phyloP scores from a whole-genome alignment of 2,329 filamentous ascomycete genomes.

The Fusarium tricinctum region DNA sequence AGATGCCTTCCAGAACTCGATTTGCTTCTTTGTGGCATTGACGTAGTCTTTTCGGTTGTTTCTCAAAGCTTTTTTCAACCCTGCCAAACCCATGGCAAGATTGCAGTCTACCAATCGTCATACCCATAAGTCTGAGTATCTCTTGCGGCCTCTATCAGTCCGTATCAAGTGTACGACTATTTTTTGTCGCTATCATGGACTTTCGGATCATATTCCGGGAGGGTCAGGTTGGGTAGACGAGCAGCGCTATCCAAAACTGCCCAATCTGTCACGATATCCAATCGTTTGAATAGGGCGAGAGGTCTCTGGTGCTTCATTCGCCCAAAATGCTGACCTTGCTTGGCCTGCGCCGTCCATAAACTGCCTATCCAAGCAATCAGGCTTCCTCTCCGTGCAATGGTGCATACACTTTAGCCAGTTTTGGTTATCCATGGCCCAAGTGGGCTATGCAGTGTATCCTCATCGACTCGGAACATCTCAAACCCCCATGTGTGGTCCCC shows the following conservation, averaged over 20 bases:
- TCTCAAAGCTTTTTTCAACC: not conserved
- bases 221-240: conserved; percentile 46
- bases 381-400: conserved; percentile 20
- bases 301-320: conserved; percentile 31
- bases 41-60: not conserved
- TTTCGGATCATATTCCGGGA: conserved; percentile 48
- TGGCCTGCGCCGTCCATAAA: conserved; percentile 37
- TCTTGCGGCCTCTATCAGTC: conserved; percentile 14
- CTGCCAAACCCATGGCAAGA: not conserved
- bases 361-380: conserved; percentile 42
- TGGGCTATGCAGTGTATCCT: conserved; percentile 35
- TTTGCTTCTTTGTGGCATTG: not conserved
- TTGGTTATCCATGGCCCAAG: conserved; percentile 36
- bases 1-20: not conserved
- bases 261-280: conserved; percentile 43
- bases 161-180: conserved; percentile 19
- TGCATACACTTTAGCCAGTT: conserved; percentile 44
- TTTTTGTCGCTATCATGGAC: conserved; percentile 32
- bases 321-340: conserved; percentile 42
- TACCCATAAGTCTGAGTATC: conserved; percentile 16
- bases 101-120: not conserved
- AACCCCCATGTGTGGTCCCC: conserved; percentile 41
- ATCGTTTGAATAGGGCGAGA: conserved; percentile 49
- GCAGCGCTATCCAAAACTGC: conserved; percentile 49
- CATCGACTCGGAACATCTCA: conserved; percentile 41